These are phyloP conservation scores for Lathyrus aphaca DNA, from an alignment of 306 rosid species.

Conservation along the genomic window DNA sequence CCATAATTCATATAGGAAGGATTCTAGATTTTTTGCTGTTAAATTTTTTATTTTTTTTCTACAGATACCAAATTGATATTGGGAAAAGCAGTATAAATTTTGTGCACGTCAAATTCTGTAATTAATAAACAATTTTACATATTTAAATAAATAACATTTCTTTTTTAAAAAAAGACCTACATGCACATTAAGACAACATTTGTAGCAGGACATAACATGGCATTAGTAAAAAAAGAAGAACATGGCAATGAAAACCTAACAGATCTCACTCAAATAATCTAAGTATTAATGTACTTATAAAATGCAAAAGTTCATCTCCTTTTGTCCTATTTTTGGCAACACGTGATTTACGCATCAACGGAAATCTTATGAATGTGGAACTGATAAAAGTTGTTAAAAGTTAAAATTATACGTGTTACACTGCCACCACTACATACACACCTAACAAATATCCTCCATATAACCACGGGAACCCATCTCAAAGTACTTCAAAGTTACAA, in stretches of 20 bases:
- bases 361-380: constrained; percentile 3
- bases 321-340: not conserved
- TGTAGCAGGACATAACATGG: not conserved
- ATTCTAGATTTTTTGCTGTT: no score
- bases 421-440: not conserved
- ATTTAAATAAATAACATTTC: not conserved
- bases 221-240: not conserved
- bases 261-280: not conserved
- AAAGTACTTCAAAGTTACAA: not conserved
- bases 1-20: no score
- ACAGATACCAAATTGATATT: no score
- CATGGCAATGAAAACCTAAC: not conserved
- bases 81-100: no score
- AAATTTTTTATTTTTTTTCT: no score
- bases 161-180: not conserved
- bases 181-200: not conserved
- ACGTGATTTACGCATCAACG: not conserved
- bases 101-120: no score
- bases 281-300: not conserved
- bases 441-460: not conserved
- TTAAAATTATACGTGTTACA: no score
- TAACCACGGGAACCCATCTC: not conserved
- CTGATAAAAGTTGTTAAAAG: not conserved
- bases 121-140: not conserved
- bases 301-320: not conserved